phyloP scores from a whole-genome alignment of 805 yeast species.

The Groenewaldozyma tartarivorans region DNA sequence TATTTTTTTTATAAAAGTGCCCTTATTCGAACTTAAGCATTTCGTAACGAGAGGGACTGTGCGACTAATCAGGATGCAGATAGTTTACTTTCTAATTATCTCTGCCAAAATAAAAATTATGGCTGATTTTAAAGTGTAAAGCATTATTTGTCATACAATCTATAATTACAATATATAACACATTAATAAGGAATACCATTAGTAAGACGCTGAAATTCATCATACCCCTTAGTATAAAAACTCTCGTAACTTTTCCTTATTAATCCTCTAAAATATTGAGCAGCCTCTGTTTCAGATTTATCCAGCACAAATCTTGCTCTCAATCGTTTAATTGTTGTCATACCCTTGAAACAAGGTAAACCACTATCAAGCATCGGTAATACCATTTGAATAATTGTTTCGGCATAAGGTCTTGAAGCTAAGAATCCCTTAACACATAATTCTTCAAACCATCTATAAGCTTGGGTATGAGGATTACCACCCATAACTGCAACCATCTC shows the following conservation, averaged over 20 bases:
- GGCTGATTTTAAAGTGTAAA: constrained; percentile 3
- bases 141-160: not conserved
- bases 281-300: constrained; percentile 79
- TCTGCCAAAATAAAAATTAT: constrained; percentile 2
- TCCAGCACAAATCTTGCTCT: constrained; percentile 70
- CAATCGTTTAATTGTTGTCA: constrained; percentile 67
- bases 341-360: constrained; percentile 87
- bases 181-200: constrained; percentile 88
- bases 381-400: constrained; percentile 74
- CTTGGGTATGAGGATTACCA: constrained; percentile 75
- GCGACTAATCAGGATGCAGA: too few species aligned
- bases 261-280: constrained; percentile 61
- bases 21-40: not conserved
- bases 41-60: too few species aligned
- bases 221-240: constrained; percentile 86
- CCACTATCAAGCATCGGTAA: constrained; percentile 92
- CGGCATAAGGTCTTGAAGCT: constrained; percentile 81
- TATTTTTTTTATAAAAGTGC: not conserved
- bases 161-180: not conserved
- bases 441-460: constrained; percentile 90
- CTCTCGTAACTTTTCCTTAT: constrained; percentile 79
- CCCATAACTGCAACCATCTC: constrained; percentile 97
- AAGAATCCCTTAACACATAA: constrained; percentile 87
- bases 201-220: constrained; percentile 91
- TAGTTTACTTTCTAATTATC: too few species aligned